phyloP scores from a whole-genome alignment of 129 eudicot species.

The Flaveria ramosissima region DNA sequence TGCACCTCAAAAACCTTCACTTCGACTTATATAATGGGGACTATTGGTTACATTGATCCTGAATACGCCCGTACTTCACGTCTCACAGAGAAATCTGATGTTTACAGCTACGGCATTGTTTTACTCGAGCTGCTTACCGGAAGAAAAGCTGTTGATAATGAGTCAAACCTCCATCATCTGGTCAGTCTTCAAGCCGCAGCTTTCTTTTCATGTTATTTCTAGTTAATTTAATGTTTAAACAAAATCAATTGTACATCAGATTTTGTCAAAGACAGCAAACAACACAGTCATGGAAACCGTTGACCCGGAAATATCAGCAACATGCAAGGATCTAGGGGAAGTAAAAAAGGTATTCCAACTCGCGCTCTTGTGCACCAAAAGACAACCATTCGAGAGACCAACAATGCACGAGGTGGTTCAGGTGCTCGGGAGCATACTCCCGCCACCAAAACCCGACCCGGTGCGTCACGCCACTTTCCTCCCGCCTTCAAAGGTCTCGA shows the following conservation, averaged over 20 bases:
- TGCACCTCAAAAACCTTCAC: slow-evolving; percentile 82
- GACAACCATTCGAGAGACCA: slow-evolving; percentile 86
- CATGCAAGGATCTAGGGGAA: slow-evolving; percentile 78
- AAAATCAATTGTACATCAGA: slow-evolving; percentile 34
- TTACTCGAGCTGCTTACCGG: slow-evolving; percentile 91
- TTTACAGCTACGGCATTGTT: slow-evolving; percentile 92
- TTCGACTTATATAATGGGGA: slow-evolving; percentile 91
- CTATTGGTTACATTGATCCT: slow-evolving; percentile 96
- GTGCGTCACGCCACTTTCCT: slow-evolving; percentile 30
- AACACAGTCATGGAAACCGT: slow-evolving; percentile 93
- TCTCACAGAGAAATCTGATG: slow-evolving; percentile 96
- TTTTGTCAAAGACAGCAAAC: slow-evolving; percentile 76
- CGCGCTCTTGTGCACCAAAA: slow-evolving; percentile 85
- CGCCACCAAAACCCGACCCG: slow-evolving; percentile 36
- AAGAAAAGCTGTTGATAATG: slow-evolving; percentile 92
- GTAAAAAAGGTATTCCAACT: slow-evolving; percentile 90
- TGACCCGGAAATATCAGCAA: slow-evolving; percentile 67
- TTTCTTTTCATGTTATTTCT: neutral
- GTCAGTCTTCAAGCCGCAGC: slow-evolving; percentile 44
- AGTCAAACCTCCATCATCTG: slow-evolving; percentile 93
- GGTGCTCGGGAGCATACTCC: slow-evolving; percentile 69
- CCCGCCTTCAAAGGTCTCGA: slow-evolving; percentile 57
- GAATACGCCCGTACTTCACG: slow-evolving; percentile 99
- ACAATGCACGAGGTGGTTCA: slow-evolving; percentile 97
- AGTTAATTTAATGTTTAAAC: neutral